Evolutionary conservation across 75 land plant species (phyloP).

Genomic region (Pseudotsuga menziesii): DNA sequence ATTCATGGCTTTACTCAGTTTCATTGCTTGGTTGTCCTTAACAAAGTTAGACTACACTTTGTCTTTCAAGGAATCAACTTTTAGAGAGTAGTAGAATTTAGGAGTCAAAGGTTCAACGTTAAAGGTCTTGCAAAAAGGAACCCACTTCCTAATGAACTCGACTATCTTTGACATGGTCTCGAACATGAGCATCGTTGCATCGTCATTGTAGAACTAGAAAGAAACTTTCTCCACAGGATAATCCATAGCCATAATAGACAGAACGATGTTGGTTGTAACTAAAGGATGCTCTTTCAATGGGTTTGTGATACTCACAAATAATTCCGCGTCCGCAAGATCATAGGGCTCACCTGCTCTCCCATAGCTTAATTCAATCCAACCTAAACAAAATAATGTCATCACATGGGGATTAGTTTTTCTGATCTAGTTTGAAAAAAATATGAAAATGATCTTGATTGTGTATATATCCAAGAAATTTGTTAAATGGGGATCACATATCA

Average conservation of each 20-base stretch:
- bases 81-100: constrained; percentile 52
- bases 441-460: too few relatives aligned
- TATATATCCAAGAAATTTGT: not conserved
- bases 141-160: constrained; percentile 63
- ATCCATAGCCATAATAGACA: constrained; percentile 62
- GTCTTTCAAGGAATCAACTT: constrained; percentile 63
- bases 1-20: constrained; percentile 14
- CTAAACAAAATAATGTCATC: too few relatives aligned
- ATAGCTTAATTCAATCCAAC: constrained; percentile 14
- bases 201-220: constrained; percentile 72
- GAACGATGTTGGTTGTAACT: constrained; percentile 59
- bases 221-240: constrained; percentile 75
- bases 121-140: constrained; percentile 65
- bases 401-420: too few relatives aligned
- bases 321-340: constrained; percentile 45
- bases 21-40: constrained; percentile 50
- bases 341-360: constrained; percentile 53
- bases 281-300: constrained; percentile 69
- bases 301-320: constrained; percentile 68
- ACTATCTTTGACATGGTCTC: constrained; percentile 58
- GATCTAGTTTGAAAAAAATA: too few relatives aligned
- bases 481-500: too few relatives aligned
- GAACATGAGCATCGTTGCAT: constrained; percentile 65
- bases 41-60: constrained; percentile 66
- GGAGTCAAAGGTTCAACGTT: constrained; percentile 59